Evolutionary conservation across 352 stramenopile species (phyloP), one percentile per base, ranked within the genome.

Genomic region (Phytopythium ostracodes): DNA sequence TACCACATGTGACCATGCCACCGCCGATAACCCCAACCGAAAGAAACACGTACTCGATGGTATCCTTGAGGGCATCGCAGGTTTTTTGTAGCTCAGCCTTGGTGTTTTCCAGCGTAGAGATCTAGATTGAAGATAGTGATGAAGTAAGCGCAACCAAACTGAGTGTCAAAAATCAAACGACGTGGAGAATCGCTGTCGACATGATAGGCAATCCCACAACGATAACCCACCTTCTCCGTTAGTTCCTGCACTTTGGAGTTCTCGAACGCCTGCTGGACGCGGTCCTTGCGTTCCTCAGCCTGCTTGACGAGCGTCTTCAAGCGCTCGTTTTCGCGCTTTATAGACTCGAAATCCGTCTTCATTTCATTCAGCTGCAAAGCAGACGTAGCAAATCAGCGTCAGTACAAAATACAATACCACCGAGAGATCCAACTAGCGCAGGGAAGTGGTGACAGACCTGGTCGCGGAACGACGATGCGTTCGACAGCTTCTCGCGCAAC

Each of bases 401-500:
- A 50, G 42, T 8, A 18, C 18, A 49, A 25, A n/a, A n/a, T n/a
- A n/a, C n/a, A n/a, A n/a, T n/a, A n/a, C n/a, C n/a, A n/a, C n/a
- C n/a, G n/a, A n/a, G n/a, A n/a, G n/a, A n/a, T n/a, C n/a, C n/a
- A n/a, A n/a, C n/a, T n/a, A n/a, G n/a, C n/a, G n/a, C n/a, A n/a
- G 29, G 29, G 7, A 33, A 33, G 4, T 7, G 29, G 29, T 33
- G 29, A 66, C 64, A 12, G 40, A 94, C 86, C 81, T 94, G 81
- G 64, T 96, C 84, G 63, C 84, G 78, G 59, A 81, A 82, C 6
- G 55, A 70, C 14, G 80, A 83, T 47, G 71, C 76, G 14, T 78
- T 87, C 4, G 79, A 67, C 12, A 96, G 59, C 47, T 88, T 89
- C 51, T 92, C 77, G 69, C 83, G 74, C 36, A 96, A 53, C 14